Evolutionary conservation across 257 asterid genomes (phyloP), one percentile per base, ranked within the genome.

Genomic region (Solanum virginianum): DNA sequence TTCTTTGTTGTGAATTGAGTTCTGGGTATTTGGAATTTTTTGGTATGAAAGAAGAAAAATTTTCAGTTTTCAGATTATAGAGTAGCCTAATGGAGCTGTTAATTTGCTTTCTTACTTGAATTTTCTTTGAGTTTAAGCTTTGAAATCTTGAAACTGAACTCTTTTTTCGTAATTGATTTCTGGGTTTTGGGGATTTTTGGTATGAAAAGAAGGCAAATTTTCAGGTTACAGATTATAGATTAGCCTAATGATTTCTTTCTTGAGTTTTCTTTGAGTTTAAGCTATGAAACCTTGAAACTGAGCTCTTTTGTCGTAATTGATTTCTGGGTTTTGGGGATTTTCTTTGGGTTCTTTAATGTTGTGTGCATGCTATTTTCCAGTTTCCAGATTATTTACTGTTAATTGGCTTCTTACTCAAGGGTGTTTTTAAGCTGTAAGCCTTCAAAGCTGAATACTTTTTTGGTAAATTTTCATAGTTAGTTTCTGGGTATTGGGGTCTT

Each of bases 361-460:
- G 41, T 36, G 41, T 36, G 41, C 41, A 36, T 36, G 41, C 6
- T 36, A 36, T 36, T 36, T 36, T 36, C 3, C 92, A 88, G 94
- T 43, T 43, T 43, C 0, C 49, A 43, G 49, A 8, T 43, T 43
- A 43, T 43, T 7, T 7, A 43, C 98, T 43, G 95, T 94, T 18
- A 89, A 87, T 89, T 94, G 95, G 72, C 91, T 92, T 45, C 93
- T 93, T 49, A 90, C 93, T 83, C 98, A 92, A 92, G 97, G 49
- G 49, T 68, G 14, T 6, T 18, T 66, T 36, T 8, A 68, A 68
- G 3, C 51, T 68, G 36, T 36, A 36, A 68, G 1, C 24, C 51
- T 10, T 45, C n/a, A 20, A 72, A 72, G 4, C 39, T 72, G 18
- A 45, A 22, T 8, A 3, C n/a, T 15, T 32, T 29, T 29, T 0